Evolutionary conservation across 2,329 filamentous ascomycete genomes (phyloP), one percentile per base, ranked within the genome.

Genomic region (Aspergillus neoniger): DNA sequence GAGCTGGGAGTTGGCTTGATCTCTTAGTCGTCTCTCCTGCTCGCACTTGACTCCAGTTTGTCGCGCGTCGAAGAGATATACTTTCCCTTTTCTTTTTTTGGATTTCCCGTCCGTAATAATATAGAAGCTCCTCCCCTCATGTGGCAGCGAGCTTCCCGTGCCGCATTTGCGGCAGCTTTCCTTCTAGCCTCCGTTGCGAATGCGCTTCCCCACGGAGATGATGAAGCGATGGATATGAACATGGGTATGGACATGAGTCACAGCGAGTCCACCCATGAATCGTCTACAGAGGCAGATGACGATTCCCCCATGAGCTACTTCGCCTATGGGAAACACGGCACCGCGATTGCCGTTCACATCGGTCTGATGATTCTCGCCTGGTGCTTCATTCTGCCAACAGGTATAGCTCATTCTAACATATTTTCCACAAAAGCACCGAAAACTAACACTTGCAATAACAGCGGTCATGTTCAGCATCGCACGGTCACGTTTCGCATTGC

Each of bases 401-500:
- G 91, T 90, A 81, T 79, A 87, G 25, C 53, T 53, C 38, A 17
- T 47, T 15, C 3, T 15, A 2, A 15, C 12, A 17, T 38, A n/a
- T 41, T 17, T n/a, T 17, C 12, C 32, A 36, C 25, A 36, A 36
- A 36, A 43, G 41, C 21, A 25, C 14, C 12, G n/a, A 12, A 15
- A 19, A 50, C 48, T 63, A 55, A 63, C 53, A 12, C 15, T 30
- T 39, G 28, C 12, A 43, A 41, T 39, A 28, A n/a, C 25, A 95
- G 91, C 86, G 65, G 88, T 96, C 52, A 91, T 97, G 87, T 82
- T 98, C 65, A 96, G 92, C 58, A 82, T 96, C 64, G 89, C 89
- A 38, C 86, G 86, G 62, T 97, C 93, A 47, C 85, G 89, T 63
- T 88, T 90, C 68, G 88, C 88, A 1, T 81, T 96, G 2, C 80